Evolutionary conservation across 768 basidiomycete species (phyloP), one percentile per base, ranked within the genome.

Genomic region (Harrya chromipes): DNA sequence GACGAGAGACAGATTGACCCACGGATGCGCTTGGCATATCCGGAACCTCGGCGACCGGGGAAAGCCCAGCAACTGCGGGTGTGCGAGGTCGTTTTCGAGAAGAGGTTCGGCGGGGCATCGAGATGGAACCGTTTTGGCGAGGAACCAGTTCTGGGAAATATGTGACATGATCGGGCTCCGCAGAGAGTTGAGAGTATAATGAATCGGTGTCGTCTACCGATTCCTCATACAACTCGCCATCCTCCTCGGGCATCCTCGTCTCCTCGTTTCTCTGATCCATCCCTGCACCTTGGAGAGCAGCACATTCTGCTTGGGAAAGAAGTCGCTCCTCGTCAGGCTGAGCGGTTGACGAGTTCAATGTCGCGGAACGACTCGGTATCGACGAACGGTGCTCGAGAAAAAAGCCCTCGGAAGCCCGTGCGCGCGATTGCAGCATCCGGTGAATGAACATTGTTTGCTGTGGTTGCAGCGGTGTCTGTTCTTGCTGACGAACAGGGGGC

Each of bases 121-220:
- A 43, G 14, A 8, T 11, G 23, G 44, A 6, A 29, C 34, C 38
- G 11, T 41, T 37, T 19, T 29, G 51, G 36, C 43, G 46, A 39
- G 58, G 44, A 24, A 31, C 1, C 13, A 41, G 34, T 2, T 46
- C 50, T 19, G 54, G 34, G 2, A 54, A 24, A 10, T 40, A 48
- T 2, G 20, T 14, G 4, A 47, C 12, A 20, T 64, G 58, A 17
- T 64, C 58, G 4, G 53, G 1, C 1, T 46, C 33, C 12, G 62
- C 64, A 36, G 66, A 66, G 6, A 14, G 27, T 45, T 66, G 64
- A 4, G 66, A 66, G 41, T 66, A 66, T 6, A 40, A 13, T 0
- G 66, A 68, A 10, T 33, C 50, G 0, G 46, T n/a, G n/a, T 33
- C 33, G 33, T 33, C 14, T 7, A 6, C 52, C 1, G 50, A 38